These are phyloP conservation scores for Cyclostephanos tholiformis DNA, from an alignment of 108 stramenopile species.

Conservation along the genomic window DNA sequence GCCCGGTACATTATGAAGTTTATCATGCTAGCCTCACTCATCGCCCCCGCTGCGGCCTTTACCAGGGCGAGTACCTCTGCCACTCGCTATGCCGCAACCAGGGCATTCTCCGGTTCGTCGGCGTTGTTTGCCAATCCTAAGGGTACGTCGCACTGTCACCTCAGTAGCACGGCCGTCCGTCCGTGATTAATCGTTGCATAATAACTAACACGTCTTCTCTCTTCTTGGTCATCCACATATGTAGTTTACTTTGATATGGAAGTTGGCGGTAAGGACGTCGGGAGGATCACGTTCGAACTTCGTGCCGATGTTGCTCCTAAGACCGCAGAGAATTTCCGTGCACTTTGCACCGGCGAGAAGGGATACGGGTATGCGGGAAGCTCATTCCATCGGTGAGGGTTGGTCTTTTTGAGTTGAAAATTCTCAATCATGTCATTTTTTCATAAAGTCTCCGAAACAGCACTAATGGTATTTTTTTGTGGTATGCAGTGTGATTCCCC, in stretches of 20 bases:
- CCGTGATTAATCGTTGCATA: slow-evolving; percentile 2
- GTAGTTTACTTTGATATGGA: slow-evolving; percentile 93
- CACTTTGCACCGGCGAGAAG: slow-evolving; percentile 96
- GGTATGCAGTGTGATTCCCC: slow-evolving; percentile 43
- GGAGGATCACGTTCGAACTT: slow-evolving; percentile 94
- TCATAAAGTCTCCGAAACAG: neutral
- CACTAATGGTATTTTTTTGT: neutral
- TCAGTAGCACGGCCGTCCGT: neutral
- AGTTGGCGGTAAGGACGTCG: slow-evolving; percentile 88
- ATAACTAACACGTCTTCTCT: slow-evolving; percentile 5
- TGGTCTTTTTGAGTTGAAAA: neutral
- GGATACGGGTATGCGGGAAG: slow-evolving; percentile 93
- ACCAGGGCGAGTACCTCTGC: slow-evolving; percentile 31
- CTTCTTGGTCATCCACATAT: slow-evolving; percentile 7
- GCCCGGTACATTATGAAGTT: slow-evolving; percentile 45
- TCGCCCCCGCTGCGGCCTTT: slow-evolving; percentile 57
- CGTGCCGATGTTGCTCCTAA: slow-evolving; percentile 94
- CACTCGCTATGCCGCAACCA: slow-evolving; percentile 44
- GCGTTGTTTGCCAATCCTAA: slow-evolving; percentile 72
- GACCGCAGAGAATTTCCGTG: slow-evolving; percentile 95
- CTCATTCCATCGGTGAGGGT: slow-evolving; percentile 76
- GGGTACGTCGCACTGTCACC: slow-evolving; percentile 40
- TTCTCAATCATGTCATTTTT: neutral
- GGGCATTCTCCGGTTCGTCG: slow-evolving; percentile 72
- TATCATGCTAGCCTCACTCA: slow-evolving; percentile 55